Evolutionary conservation across 2,329 filamentous ascomycete genomes (phyloP), one percentile per base, ranked within the genome.

Genomic region (Exutisphaerella laricina): DNA sequence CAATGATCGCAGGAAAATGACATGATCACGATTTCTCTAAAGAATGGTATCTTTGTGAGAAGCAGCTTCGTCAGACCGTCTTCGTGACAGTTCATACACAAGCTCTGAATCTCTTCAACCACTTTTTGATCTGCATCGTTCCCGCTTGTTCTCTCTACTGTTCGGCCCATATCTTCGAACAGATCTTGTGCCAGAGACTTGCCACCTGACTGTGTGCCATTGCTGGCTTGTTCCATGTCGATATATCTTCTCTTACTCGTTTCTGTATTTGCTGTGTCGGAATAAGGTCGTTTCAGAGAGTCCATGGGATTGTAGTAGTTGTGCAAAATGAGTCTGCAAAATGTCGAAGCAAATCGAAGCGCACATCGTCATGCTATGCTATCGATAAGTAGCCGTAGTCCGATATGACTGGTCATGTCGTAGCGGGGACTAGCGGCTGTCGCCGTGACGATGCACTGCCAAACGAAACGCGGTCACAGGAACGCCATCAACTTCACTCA

Each of bases 11-110:
- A 98, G 54, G 79, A 78, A 67, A 98, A 98, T 50, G 90, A 97
- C 82, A 96, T 95, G 66, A 98, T 79, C 59, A 98, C 88, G 51
- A 98, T 82, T 66, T 98, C 90, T 70, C 88, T 88, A 74, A 98
- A 98, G 75, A 88, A 97, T 12, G 92, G 92, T 43, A 98, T 96
- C 53, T 81, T 80, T 12, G 94, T 94, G 41, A 98, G 80, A 31
- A 98, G 80, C 16, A 98, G 78, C 46, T 84, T 79, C 10, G 92
- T 98, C 1, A 73, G 78, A 58, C 92, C 92, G 52, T 75, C 58
- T 38, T 71, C 70, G 50, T 73, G 70, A 54, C 72, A 75, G 60
- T 74, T 74, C 71, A 75, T 74, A 60, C 72, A 75, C 51, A 75
- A 58, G 48, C 68, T 72, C 53, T 75, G 70, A 43, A 75, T 73